Percentiles rank a stretch among this genome's conserved stretches.
Conservation (phyloP, 176 grass and related monocot species). For the Avena atlantica region DNA sequence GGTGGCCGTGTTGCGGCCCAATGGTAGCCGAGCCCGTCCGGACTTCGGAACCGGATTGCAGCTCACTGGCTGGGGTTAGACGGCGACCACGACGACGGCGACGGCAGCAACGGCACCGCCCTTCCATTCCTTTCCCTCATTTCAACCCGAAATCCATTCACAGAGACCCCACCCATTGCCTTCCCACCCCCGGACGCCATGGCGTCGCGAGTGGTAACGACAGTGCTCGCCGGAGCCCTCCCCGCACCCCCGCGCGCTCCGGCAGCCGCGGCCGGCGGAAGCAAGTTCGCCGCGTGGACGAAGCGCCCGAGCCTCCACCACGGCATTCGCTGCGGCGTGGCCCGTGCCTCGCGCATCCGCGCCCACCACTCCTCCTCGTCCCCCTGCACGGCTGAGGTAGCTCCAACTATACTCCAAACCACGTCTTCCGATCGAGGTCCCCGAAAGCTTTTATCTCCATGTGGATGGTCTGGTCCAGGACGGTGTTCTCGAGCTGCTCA, state of each 20-base stretch:
- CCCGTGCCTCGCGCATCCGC: slow-evolving; percentile 20
- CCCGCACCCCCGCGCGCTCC: not conserved
- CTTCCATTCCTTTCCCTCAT: slow-evolving; percentile 19
- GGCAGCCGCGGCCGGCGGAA: not conserved
- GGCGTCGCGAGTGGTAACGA: slow-evolving; percentile 47
- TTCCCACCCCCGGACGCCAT: slow-evolving; percentile 38
- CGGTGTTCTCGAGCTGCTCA: slow-evolving; percentile 44
- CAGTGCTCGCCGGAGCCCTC: slow-evolving; percentile 23
- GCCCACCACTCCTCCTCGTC: not conserved
- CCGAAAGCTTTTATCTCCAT: not conserved
- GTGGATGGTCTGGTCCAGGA: slow-evolving; percentile 27
- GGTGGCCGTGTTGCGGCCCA: not conserved
- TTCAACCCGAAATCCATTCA: slow-evolving; percentile 35
- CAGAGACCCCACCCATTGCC: not conserved
- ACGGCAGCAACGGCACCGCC: slow-evolving; percentile 35
- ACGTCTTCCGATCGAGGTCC: not conserved
- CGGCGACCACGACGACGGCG: slow-evolving; percentile 38
- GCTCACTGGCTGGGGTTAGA: slow-evolving; percentile 50
- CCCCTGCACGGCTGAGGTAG: slow-evolving; percentile 32
- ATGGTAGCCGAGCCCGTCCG: not conserved
- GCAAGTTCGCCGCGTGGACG: not conserved
- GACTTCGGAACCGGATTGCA: slow-evolving; percentile 48
- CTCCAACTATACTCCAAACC: not conserved
- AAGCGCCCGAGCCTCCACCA: not conserved
- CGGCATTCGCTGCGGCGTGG: slow-evolving; percentile 26